These are phyloP conservation scores for Leccinum boreale DNA, from an alignment of 768 basidiomycete species.

Conservation along the genomic window DNA sequence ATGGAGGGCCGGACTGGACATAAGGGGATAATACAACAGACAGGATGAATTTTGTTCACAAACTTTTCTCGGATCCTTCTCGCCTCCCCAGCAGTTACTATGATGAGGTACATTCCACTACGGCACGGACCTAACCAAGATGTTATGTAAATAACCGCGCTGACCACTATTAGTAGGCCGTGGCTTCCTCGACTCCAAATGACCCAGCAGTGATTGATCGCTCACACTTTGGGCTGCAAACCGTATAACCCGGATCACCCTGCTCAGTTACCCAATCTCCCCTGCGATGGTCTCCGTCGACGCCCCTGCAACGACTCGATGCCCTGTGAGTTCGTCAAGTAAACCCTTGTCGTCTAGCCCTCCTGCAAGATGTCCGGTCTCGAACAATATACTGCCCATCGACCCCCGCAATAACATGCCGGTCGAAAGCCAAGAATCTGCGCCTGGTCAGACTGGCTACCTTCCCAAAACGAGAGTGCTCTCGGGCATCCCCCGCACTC, in stretches of 20 bases:
- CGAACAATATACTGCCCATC: not conserved
- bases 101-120: not conserved
- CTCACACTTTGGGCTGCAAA: not conserved
- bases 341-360: not conserved
- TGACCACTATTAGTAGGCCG: not conserved
- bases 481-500: constrained; percentile 8
- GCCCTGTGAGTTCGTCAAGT: not conserved
- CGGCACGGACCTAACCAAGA: not conserved
- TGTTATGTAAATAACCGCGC: not conserved
- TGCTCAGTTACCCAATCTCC: not conserved
- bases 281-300: not conserved
- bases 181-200: not conserved
- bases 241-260: not conserved
- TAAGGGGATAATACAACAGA: too few species aligned
- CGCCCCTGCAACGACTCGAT: not conserved
- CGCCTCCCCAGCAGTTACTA: not conserved
- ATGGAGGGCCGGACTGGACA: too few species aligned
- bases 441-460: not conserved
- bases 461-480: constrained; percentile 1
- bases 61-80: not conserved
- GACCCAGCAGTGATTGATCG: not conserved
- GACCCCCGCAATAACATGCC: constrained; percentile 13
- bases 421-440: constrained; percentile 6
- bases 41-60: not conserved
- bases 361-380: constrained; percentile 6